Percentiles rank a stretch among this genome's conserved stretches.
These are phyloP conservation scores for Arbutus unedo DNA, from an alignment of 148 eudicot genomes.

Conservation along the genomic window DNA sequence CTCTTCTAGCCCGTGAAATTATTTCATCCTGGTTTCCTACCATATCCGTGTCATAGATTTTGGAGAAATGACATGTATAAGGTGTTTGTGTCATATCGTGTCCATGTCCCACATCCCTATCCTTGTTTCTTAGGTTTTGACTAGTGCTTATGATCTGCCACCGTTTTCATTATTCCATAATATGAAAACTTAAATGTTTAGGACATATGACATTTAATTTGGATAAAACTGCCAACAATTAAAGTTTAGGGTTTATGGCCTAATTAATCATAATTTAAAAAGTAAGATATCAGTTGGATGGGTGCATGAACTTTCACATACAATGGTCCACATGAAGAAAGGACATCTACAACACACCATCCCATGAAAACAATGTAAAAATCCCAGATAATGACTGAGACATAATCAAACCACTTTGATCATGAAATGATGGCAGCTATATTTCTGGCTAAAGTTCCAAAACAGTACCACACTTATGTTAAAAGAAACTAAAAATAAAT, in stretches of 20 bases:
- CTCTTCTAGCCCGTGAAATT: no score
- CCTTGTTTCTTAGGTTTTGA: no score
- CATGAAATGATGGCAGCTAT: not conserved
- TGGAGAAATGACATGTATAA: no score
- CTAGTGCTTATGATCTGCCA: no score
- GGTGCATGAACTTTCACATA: conserved; percentile 1
- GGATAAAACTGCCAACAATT: not conserved
- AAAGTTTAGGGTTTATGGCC: not conserved
- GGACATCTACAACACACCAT: conserved; percentile 1
- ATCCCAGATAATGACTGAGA: conserved; percentile 6
- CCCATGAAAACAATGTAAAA: not conserved
- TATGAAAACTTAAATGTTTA: no score
- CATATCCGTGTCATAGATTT: no score
- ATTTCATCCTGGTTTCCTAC: no score
- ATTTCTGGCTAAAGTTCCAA: not conserved
- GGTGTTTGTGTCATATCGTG: no score
- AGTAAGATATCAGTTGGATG: not conserved
- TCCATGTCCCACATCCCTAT: no score
- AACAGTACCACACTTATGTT: not conserved
- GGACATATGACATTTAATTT: not conserved
- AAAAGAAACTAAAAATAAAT: not conserved
- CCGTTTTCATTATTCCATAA: no score
- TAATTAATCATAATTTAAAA: not conserved
- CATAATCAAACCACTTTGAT: not conserved
- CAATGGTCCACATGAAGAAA: not conserved